A percentile compares a stretch with the other conserved stretches of the same genome.
phyloP scores from a whole-genome alignment of 371 early-diverging fungal species.

The Lichtheimia hyalospora region DNA sequence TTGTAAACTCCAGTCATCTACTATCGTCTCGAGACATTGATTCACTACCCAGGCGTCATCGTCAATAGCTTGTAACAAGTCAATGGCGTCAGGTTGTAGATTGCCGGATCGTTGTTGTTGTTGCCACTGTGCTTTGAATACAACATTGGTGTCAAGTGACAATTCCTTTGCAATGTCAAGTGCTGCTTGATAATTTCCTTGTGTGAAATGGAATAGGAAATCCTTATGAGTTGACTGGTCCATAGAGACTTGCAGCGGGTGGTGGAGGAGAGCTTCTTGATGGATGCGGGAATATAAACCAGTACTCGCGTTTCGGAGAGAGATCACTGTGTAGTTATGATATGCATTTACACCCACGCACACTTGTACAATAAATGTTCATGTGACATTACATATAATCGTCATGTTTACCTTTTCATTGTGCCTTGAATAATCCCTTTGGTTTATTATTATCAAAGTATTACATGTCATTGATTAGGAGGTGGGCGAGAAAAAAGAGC shows the following conservation, averaged over 20 bases:
- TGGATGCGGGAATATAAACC: not conserved
- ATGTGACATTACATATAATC: no score
- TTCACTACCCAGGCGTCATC: conserved; percentile 69
- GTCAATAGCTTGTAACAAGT: conserved; percentile 49
- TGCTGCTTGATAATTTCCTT: conserved; percentile 64
- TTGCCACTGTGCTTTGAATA: conserved; percentile 69
- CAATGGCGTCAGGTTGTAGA: conserved; percentile 37
- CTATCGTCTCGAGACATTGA: conserved; percentile 48
- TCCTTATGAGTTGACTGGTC: conserved; percentile 34
- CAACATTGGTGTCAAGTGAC: conserved; percentile 56
- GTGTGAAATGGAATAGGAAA: conserved; percentile 35
- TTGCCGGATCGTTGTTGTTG: conserved; percentile 9
- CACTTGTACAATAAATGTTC: no score
- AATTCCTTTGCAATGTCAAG: conserved; percentile 58
- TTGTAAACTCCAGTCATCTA: conserved; percentile 29
- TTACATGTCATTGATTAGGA: no score
- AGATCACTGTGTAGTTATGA: no score
- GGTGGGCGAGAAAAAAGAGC: no score
- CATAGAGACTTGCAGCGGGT: conserved; percentile 15
- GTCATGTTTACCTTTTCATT: no score
- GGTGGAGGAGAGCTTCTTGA: not conserved
- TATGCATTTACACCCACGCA: no score
- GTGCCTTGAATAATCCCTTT: no score
- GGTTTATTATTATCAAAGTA: no score
- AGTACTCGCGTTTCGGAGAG: not conserved